phyloP scores from a whole-genome alignment of 768 basidiomycete species.

The Amanita rubescens region DNA sequence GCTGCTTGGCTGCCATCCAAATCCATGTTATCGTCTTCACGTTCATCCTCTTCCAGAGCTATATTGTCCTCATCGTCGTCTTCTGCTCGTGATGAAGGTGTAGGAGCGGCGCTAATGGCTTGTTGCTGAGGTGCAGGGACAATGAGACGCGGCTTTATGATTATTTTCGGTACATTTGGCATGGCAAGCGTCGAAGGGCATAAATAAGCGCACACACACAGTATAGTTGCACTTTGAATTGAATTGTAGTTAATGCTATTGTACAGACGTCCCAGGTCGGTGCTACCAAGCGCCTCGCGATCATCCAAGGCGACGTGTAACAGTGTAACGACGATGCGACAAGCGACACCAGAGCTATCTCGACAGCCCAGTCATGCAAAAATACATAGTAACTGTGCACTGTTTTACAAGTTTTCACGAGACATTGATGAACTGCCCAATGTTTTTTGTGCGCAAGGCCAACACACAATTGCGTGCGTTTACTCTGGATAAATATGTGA shows the following conservation, averaged over 20 bases:
- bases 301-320: not conserved
- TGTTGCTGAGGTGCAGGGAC: constrained; percentile 18
- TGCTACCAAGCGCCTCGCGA: constrained; percentile 4
- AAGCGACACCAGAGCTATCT: not conserved
- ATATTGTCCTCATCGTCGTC: constrained; percentile 28
- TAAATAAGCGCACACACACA: not conserved
- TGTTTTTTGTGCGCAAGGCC: constrained; percentile 13
- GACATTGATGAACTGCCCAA: constrained; percentile 13
- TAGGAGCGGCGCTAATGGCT: constrained; percentile 14
- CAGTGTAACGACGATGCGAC: not conserved
- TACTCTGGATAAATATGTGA: constrained; percentile 26
- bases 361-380: not conserved
- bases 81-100: constrained; percentile 23
- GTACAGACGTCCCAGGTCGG: constrained; percentile 3
- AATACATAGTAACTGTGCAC: not conserved
- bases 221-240: no score
- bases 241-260: not conserved
- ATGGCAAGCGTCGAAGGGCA: not conserved
- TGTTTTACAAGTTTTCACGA: constrained; percentile 3
- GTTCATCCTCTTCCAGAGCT: constrained; percentile 26
- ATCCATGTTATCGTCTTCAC: constrained; percentile 27
- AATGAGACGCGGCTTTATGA: constrained; percentile 36
- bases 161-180: constrained; percentile 35
- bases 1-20: constrained; percentile 22
- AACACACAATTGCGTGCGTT: constrained; percentile 16